Evolutionary conservation across 2,329 filamentous ascomycete species (phyloP), one percentile per base, ranked within the genome.

Genomic region (Neofusicoccum kwambonambiense): DNA sequence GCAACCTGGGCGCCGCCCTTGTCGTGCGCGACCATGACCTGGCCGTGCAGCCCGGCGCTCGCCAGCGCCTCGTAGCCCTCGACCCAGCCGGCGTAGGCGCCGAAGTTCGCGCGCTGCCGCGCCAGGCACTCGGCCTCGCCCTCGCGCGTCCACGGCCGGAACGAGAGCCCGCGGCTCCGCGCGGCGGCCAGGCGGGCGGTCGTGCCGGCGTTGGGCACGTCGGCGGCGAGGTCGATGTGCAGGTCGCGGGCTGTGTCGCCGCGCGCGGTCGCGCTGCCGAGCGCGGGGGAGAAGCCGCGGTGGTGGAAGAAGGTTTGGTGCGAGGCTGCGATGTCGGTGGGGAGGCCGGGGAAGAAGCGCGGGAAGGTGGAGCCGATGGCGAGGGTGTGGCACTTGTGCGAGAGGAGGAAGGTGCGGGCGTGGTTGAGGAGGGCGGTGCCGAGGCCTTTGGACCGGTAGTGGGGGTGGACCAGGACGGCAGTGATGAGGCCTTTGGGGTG

Each of bases 311-410:
- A 62, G 19, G 5, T n/a, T n/a, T 35, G 35, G 17, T 51, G 35
- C 2, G 15, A 2, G 0, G 34, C 13, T 0, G 13, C 17, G 44
- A 62, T 50, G 58, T 31, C 31, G 45, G 13, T 31, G 0, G 58
- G 58, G 31, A 62, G 58, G 11, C 44, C 58, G 15, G 58, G 58
- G 45, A 62, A 62, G 47, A 62, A 62, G 47, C 58, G 58, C 2
- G 58, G 58, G 35, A 62, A 51, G 35, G 58, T 19, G 35, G 58
- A 62, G 45, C 58, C 45, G 44, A 62, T 50, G 34, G 58, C 50
- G 35, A 62, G 11, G 17, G 34, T 31, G 9, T 11, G 7, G 56
- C 56, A 47, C 17, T 4, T 7, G 27, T 50, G 17, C 0, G 35
- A 31, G 57, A 15, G 27, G 35, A 41, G 45, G 45, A 22, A 9